Percentiles rank a stretch among this genome's conserved stretches.
Conservation (phyloP, 768 basidiomycete genomes). For the Mycena vulgaris region DNA sequence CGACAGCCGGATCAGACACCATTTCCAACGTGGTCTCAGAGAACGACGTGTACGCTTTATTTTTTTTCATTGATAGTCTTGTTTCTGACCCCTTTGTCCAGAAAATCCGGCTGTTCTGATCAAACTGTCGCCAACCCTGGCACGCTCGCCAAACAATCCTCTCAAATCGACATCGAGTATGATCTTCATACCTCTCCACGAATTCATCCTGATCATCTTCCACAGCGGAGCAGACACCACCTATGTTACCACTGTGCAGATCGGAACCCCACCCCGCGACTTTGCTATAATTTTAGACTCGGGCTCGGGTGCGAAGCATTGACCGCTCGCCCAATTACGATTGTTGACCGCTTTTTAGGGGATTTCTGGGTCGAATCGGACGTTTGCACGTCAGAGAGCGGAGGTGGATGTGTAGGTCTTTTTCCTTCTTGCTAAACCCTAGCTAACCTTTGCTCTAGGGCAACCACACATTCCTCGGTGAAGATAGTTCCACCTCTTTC, state of each 20-base stretch:
- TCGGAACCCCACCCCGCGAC: conserved; percentile 65
- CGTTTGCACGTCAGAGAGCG: conserved; percentile 55
- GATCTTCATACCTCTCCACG: background rate
- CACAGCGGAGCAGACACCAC: conserved; percentile 28
- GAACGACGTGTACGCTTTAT: conserved; percentile 12
- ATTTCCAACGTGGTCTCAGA: conserved; percentile 7
- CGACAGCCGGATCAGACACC: background rate
- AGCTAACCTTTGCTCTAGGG: conserved; percentile 10
- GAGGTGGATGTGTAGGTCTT: conserved; percentile 44
- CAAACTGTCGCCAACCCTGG: background rate
- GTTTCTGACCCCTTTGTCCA: background rate
- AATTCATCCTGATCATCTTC: background rate
- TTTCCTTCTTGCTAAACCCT: background rate
- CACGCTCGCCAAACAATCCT: conserved; percentile 11
- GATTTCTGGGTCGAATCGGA: conserved; percentile 74
- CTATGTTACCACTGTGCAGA: conserved; percentile 45
- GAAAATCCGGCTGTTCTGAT: background rate
- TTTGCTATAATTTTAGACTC: conserved; percentile 63
- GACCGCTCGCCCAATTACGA: background rate
- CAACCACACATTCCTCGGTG: conserved; percentile 31
- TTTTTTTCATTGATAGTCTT: background rate
- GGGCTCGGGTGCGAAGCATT: conserved; percentile 55
- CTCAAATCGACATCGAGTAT: conserved; percentile 24
- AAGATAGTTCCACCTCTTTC: conserved; percentile 21
- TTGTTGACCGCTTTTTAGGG: conserved; percentile 41